phyloP scores from a whole-genome alignment of 2,329 filamentous ascomycete species.

The Seiridium cupressi region DNA sequence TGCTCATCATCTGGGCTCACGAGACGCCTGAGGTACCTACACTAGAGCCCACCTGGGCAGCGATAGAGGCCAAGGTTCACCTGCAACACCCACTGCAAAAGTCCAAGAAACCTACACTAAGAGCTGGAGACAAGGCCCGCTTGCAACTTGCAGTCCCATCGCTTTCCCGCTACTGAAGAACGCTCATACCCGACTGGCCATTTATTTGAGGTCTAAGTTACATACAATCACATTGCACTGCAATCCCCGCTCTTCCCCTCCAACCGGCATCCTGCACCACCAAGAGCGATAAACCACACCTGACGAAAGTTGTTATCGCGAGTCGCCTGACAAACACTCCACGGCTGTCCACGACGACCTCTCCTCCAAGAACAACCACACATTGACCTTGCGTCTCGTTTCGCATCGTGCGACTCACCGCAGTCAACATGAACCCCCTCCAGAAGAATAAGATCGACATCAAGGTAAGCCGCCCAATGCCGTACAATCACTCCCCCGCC shows the following conservation, averaged over 20 bases:
- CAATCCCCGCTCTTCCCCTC: not conserved
- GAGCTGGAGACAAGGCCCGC: not conserved
- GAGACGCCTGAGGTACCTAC: too few relatives aligned
- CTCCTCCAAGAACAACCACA: too few relatives aligned
- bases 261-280: not conserved
- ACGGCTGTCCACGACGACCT: not conserved
- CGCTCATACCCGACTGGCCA: not conserved
- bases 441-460: constrained; percentile 99
- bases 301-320: not conserved
- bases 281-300: not conserved
- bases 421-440: constrained; percentile 79
- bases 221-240: not conserved
- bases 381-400: too few relatives aligned
- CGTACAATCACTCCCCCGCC: constrained; percentile 12
- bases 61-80: not conserved
- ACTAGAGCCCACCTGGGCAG: too few relatives aligned
- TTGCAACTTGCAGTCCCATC: too few relatives aligned
- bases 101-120: not conserved
- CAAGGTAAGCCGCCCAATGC: constrained; percentile 63
- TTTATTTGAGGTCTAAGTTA: not conserved
- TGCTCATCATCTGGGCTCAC: too few relatives aligned
- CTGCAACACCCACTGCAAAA: not conserved
- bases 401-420: not conserved
- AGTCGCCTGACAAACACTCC: constrained; percentile 2
- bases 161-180: not conserved